Evolutionary conservation across 495 filamentous ascomycete species (phyloP), one percentile per base, ranked within the genome.

Genomic region (Lichenothelia convexa): DNA sequence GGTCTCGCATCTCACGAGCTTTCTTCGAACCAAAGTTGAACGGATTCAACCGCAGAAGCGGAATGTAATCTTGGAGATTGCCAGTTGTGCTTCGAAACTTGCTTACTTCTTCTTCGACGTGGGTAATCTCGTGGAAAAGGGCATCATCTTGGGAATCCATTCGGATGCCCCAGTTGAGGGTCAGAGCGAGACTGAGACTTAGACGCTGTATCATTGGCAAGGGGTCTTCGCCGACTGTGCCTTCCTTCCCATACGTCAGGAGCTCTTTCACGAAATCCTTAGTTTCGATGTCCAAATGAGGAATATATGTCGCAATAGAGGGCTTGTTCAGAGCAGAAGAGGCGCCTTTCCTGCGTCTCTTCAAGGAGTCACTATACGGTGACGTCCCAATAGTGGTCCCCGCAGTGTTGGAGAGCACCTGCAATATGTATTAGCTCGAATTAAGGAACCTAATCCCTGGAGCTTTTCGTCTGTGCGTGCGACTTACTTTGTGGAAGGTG

Each of bases 361-460:
- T 79, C n/a, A 73, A 48, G 3, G 64, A 70, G 1, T 77, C 72
- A 35, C 62, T 68, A 40, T 69, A 77, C 0, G 72, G 72, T 0
- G 68, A 71, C 0, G 73, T 71, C 8, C 72, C 74, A 36, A 79
- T 76, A 0, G 72, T 77, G 3, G 70, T 69, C n/a, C 71, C 72
- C 5, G 70, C 63, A 1, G 70, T 75, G 22, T 65, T 71, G 12
- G 67, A 71, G 3, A 75, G 62, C 5, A 76, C 65, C 68, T 73
- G 15, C 5, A 17, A 24, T 33, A 13, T n/a, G n/a, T n/a, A n/a
- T n/a, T n/a, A n/a, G n/a, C 8, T 39, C 3, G 5, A 19, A 16
- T 22, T 15, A 17, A 30, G 12, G 18, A 39, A 24, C 12, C 34
- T 15, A 17, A 12, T 33, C 19, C n/a, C n/a, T n/a, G n/a, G n/a